Evolutionary conservation across 1,139 yeast genomes (phyloP), one percentile per base, ranked within the genome.

Genomic region (Arxiozyma heterogenica): DNA sequence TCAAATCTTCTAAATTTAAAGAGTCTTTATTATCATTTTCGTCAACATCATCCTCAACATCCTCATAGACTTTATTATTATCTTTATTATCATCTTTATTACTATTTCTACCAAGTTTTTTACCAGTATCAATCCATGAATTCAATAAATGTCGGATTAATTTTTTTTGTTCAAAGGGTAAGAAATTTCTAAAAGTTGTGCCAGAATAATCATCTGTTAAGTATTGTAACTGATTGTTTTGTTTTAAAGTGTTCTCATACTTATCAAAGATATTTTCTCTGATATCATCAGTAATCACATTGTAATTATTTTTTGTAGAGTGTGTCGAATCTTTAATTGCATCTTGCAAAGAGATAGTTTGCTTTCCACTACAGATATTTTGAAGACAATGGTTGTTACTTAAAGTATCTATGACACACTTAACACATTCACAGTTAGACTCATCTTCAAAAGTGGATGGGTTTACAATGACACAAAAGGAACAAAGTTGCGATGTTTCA

Each of bases 341-440:
- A 3, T 34, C 30, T 21, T 46, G 27, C 2, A 8, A 12, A 17
- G 44, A 17, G 25, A 41, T 46, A 11, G 25, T 15, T 41, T 27
- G 11, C 6, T n/a, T 23, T 27, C 50, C 53, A 2, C 52, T 18
- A 50, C 64, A 58, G 39, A 49, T 38, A 7, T 54, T 47, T 20
- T 50, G 25, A 34, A 55, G 56, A 50, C 65, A 61, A 18, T 47
- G 49, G 12, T 54, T 48, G n/a, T n/a, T 20, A 20, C 44, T 41
- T 30, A 61, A 44, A 8, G 59, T 53, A 4, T 49, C 50, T n/a
- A 59, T 18, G 9, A 56, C 53, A 50, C 65, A 62, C 46, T 59
- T 58, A 12, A 61, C 44, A 53, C 65, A 62, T 15, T 52, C 56
- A 53, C 64, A 62, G 41, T 59, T 59, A 25, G 59, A 56, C 3